A percentile compares a stretch with the other conserved stretches of the same genome.
These are phyloP conservation scores for Pezicula carpinea DNA, from an alignment of 2,329 filamentous ascomycete genomes.

Conservation along the genomic window DNA sequence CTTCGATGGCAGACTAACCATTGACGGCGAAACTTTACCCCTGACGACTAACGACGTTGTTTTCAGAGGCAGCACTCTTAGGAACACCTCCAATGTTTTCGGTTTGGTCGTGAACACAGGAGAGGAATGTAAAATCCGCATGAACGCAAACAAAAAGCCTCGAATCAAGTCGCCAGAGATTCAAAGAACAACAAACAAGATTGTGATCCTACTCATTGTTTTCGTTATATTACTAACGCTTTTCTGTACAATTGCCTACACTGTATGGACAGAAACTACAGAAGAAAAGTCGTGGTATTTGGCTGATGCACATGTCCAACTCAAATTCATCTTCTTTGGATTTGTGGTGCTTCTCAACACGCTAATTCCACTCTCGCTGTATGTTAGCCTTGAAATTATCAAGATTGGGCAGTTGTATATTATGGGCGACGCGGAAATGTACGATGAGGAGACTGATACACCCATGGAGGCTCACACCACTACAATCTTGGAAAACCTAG, in stretches of 20 bases:
- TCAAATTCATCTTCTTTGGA: slow-evolving; percentile 74
- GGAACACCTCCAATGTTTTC: slow-evolving; percentile 65
- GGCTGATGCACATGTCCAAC: slow-evolving; percentile 54
- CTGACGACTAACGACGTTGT: slow-evolving; percentile 79
- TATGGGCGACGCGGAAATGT: slow-evolving; percentile 82
- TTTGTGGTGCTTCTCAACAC: slow-evolving; percentile 97
- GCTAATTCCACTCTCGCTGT: slow-evolving; percentile 84
- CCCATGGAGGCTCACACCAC: slow-evolving; percentile 88
- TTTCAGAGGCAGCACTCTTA: slow-evolving; percentile 78
- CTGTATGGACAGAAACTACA: slow-evolving; percentile 59
- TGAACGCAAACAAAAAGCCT: slow-evolving; percentile 91
- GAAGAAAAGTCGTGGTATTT: slow-evolving; percentile 71
- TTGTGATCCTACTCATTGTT: slow-evolving; percentile 77
- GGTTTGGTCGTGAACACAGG: slow-evolving; percentile 86
- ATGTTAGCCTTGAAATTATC: slow-evolving; percentile 90
- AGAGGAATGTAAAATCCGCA: slow-evolving; percentile 93
- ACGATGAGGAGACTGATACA: slow-evolving; percentile 76
- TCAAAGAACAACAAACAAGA: slow-evolving; percentile 75
- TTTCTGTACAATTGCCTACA: slow-evolving; percentile 75
- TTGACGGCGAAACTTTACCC: slow-evolving; percentile 56
- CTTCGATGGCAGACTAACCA: slow-evolving; percentile 64
- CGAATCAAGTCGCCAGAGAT: slow-evolving; percentile 81
- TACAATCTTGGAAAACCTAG: slow-evolving; percentile 90
- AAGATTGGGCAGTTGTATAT: slow-evolving; percentile 77
- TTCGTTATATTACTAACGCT: slow-evolving; percentile 71